Conservation (phyloP, 2,329 filamentous ascomycete species). For the Fusarium euwallaceae region DNA sequence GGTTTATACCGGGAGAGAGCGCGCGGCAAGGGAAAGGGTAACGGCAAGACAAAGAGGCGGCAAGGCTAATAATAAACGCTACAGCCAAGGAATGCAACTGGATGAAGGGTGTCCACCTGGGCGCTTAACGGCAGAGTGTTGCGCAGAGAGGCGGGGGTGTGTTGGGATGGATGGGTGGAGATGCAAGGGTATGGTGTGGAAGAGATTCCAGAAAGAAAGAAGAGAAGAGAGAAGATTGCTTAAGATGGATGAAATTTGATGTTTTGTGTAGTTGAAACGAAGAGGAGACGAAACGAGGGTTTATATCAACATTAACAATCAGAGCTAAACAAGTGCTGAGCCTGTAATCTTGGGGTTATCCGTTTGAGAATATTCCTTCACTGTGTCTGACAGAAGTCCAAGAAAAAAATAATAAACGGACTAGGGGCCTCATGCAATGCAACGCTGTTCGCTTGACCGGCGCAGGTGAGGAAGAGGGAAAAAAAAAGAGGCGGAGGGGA, state of each 20-base stretch:
- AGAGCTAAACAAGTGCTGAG: not conserved
- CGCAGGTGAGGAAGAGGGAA: not conserved
- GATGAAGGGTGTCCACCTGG: constrained; percentile 42
- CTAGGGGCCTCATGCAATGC: constrained; percentile 14
- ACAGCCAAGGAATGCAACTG: constrained; percentile 38
- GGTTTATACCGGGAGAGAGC: constrained; percentile 24
- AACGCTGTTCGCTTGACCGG: constrained; percentile 30
- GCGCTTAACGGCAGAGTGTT: constrained; percentile 44
- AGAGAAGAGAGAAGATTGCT: not conserved
- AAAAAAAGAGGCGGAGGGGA: constrained; percentile 6
- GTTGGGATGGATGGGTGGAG: constrained; percentile 1
- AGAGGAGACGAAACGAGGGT: not conserved
- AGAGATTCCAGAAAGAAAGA: constrained; percentile 10
- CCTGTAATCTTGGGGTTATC: not conserved
- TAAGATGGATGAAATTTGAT: not conserved
- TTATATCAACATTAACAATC: not conserved
- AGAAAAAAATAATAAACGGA: not conserved
- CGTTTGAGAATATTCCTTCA: not conserved
- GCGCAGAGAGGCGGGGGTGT: not conserved
- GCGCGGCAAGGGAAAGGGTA: constrained; percentile 32
- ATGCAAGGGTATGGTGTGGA: not conserved
- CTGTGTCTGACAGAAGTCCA: not conserved
- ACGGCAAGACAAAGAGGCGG: constrained; percentile 31
- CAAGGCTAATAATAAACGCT: constrained; percentile 49
- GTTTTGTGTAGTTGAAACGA: not conserved